phyloP scores from a whole-genome alignment of 768 basidiomycete species.

The Russula sp. region DNA sequence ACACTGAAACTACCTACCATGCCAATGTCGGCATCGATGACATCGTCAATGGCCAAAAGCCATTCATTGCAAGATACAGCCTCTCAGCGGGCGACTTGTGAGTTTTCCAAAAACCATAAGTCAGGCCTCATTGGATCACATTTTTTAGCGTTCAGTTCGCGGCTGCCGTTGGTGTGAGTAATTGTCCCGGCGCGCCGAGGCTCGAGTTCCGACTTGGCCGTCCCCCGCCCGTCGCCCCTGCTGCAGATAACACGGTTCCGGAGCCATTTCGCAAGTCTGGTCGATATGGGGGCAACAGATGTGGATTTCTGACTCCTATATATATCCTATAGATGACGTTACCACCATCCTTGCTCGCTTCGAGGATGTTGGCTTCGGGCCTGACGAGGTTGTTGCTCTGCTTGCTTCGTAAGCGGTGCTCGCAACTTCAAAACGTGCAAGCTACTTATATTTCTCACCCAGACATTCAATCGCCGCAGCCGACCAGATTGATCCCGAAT shows the following conservation, averaged over 20 bases:
- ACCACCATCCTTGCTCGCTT: conserved; percentile 30
- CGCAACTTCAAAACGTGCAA: neutral
- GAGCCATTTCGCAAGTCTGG: conserved; percentile 28
- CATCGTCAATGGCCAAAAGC: conserved; percentile 28
- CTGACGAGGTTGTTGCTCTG: conserved; percentile 33
- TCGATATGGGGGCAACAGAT: neutral
- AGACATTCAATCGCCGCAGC: conserved; percentile 26
- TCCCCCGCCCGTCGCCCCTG: conserved; percentile 26
- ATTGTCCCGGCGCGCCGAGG: conserved; percentile 34
- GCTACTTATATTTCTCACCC: conserved; percentile 15
- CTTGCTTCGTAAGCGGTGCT: conserved; percentile 29
- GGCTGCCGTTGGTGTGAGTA: conserved; percentile 32
- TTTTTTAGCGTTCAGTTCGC: conserved; percentile 32
- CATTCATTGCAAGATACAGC: conserved; percentile 34
- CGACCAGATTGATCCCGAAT: conserved; percentile 26
- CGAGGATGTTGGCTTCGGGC: conserved; percentile 33
- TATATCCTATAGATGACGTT: conserved; percentile 20
- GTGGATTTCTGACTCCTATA: neutral
- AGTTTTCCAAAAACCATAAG: conserved; percentile 19
- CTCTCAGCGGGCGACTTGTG: conserved; percentile 44
- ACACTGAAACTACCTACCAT: conserved; percentile 20
- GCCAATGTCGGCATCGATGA: conserved; percentile 25
- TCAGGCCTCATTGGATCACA: neutral
- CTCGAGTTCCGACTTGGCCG: conserved; percentile 34
- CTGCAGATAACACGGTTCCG: conserved; percentile 32